Conservation (phyloP, 306 rosid species). For the Prunus davidiana region DNA sequence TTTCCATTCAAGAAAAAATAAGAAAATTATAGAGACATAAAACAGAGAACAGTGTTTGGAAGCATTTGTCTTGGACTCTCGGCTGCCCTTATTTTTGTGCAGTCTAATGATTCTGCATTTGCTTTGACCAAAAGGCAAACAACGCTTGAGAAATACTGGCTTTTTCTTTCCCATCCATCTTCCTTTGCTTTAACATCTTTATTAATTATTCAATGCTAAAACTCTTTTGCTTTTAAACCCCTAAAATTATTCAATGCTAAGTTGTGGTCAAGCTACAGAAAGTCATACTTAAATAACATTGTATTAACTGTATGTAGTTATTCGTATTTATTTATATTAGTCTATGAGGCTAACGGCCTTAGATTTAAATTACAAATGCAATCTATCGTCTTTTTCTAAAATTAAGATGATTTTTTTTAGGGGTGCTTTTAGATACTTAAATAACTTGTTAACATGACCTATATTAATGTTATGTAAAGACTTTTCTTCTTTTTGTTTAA, state of each 20-base stretch:
- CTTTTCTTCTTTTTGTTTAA: not conserved
- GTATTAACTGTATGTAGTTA: not conserved
- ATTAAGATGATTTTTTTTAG: too few relatives aligned
- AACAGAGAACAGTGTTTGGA: not conserved
- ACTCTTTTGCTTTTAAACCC: not conserved
- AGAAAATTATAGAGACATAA: not conserved
- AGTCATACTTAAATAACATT: not conserved
- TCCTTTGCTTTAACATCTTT: constrained; percentile 6
- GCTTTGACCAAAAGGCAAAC: constrained; percentile 15
- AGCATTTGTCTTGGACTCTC: not conserved
- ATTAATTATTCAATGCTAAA: not conserved
- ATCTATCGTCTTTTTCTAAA: too few relatives aligned
- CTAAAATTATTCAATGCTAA: not conserved
- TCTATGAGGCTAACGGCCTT: fast-evolving
- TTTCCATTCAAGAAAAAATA: not conserved
- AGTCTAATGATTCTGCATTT: constrained; percentile 14
- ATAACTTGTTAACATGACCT: not conserved
- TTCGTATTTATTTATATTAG: too few relatives aligned
- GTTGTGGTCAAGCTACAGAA: not conserved
- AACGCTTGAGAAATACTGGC: not conserved
- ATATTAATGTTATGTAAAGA: not conserved
- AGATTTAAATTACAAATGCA: too few relatives aligned
- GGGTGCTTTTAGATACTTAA: not conserved
- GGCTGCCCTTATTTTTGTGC: not conserved
- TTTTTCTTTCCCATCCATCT: constrained; percentile 1